Evolutionary conservation across 2,329 filamentous ascomycete species (phyloP).

Genomic region (Tolypocladium sp.): DNA sequence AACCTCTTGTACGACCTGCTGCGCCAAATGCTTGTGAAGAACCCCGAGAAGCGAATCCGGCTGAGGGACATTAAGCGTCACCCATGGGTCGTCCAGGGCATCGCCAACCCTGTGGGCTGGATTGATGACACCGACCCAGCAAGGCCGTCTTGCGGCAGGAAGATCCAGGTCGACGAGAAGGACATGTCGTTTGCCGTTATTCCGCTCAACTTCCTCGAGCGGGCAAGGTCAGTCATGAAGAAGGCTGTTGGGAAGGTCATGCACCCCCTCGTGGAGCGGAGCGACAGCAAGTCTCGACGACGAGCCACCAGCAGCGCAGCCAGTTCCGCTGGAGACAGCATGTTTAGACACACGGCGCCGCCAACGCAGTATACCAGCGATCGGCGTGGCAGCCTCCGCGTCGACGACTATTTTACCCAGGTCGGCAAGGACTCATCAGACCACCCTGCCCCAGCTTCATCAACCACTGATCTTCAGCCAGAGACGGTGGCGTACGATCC

Average conservation of each 20-base stretch:
- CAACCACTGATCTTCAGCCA: constrained; percentile 12
- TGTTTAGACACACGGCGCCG: constrained; percentile 34
- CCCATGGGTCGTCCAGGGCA: constrained; percentile 76
- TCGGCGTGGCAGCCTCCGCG: constrained; percentile 43
- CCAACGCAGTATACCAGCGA: constrained; percentile 43
- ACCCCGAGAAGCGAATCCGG: constrained; percentile 80
- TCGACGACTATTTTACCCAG: constrained; percentile 45
- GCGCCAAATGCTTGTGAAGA: constrained; percentile 72
- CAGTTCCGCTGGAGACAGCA: constrained; percentile 52
- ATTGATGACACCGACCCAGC: constrained; percentile 90
- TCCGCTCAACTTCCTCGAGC: constrained; percentile 77
- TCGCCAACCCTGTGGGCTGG: constrained; percentile 69
- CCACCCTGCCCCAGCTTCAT: constrained; percentile 15
- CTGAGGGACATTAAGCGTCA: constrained; percentile 90
- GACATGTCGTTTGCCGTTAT: constrained; percentile 88
- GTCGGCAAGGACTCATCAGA: constrained; percentile 23
- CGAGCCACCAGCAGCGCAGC: constrained; percentile 54
- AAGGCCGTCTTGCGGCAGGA: constrained; percentile 66
- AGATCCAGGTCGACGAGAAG: constrained; percentile 83
- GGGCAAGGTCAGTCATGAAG: constrained; percentile 70
- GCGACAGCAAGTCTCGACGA: constrained; percentile 43
- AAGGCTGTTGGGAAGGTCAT: constrained; percentile 57
- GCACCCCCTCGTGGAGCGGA: constrained; percentile 48
- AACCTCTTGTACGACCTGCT: constrained; percentile 73
- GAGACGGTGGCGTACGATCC: constrained; percentile 27